Conservation (phyloP, 148 eudicot genomes). For the Spergularia marina region DNA sequence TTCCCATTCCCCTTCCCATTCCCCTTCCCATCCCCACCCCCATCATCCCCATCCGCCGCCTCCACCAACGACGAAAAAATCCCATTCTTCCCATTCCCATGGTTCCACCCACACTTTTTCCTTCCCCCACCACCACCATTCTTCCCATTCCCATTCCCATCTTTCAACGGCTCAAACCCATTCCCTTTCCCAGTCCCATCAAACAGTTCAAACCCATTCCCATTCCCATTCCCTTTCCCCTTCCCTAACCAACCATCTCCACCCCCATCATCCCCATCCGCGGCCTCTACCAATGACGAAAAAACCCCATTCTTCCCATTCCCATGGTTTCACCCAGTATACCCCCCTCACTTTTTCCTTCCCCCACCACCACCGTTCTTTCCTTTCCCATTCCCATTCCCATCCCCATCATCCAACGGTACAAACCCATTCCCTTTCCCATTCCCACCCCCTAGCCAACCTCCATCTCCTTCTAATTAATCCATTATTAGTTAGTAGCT, state of each 20-base stretch:
- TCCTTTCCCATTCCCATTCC: no score
- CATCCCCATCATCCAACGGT: no score
- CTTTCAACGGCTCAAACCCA: neutral
- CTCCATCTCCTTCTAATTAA: no score
- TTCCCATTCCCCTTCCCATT: neutral
- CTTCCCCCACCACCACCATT: neutral
- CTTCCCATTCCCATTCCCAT: neutral
- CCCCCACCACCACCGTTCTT: no score
- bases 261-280: constrained; percentile 1
- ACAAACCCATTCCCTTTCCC: no score
- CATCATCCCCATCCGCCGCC: neutral
- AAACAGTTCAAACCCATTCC: neutral
- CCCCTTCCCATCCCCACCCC: neutral
- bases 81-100: neutral
- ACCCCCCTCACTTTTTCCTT: no score
- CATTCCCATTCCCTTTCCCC: neutral
- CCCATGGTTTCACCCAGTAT: neutral
- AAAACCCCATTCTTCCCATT: neutral
- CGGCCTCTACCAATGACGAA: neutral
- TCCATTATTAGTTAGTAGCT: no score
- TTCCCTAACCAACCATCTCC: constrained; percentile 4
- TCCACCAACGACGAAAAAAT: neutral
- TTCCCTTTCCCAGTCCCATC: constrained; percentile 3
- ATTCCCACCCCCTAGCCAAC: no score
- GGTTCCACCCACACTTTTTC: neutral